Evolutionary conservation across 768 basidiomycete genomes (phyloP).

Genomic region (Trametes elegans): DNA sequence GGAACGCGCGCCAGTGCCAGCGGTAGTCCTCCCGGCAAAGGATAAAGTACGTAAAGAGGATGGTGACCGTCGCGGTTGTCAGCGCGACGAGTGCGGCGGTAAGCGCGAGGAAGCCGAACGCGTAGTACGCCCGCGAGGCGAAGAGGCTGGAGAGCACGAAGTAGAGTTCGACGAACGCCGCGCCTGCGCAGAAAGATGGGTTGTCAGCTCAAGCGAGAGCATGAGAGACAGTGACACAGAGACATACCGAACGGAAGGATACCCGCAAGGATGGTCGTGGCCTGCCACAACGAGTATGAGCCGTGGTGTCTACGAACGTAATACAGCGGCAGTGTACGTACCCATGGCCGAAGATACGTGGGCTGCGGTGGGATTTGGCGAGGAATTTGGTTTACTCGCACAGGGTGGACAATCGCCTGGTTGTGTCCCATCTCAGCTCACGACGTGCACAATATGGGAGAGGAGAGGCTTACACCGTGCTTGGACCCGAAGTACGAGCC

Average conservation of each 20-base stretch:
- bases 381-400: conserved; percentile 89
- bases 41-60: conserved; percentile 86
- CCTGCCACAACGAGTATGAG: conserved; percentile 34
- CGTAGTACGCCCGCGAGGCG: conserved; percentile 90
- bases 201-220: background rate
- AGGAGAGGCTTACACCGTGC: conserved; percentile 65
- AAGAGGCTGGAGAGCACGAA: conserved; percentile 91
- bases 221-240: too few relatives aligned
- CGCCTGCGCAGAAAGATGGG: conserved; percentile 48
- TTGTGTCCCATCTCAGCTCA: background rate
- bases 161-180: conserved; percentile 93
- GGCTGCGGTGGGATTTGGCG: conserved; percentile 92
- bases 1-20: conserved; percentile 98
- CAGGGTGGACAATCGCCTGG: conserved; percentile 78
- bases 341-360: conserved; percentile 82
- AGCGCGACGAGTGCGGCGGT: conserved; percentile 80
- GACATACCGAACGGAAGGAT: conserved; percentile 83
- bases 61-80: conserved; percentile 88
- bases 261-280: conserved; percentile 79
- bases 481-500: conserved; percentile 86
- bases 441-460: background rate
- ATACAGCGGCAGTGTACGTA: conserved; percentile 33
- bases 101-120: conserved; percentile 91
- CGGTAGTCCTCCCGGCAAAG: conserved; percentile 95
- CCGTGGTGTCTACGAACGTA: conserved; percentile 7